Percentiles rank a stretch among this genome's conserved stretches.
These are phyloP conservation scores for Retiboletus flavoniger DNA, from an alignment of 1,284 basidiomycete genomes.

Conservation along the genomic window DNA sequence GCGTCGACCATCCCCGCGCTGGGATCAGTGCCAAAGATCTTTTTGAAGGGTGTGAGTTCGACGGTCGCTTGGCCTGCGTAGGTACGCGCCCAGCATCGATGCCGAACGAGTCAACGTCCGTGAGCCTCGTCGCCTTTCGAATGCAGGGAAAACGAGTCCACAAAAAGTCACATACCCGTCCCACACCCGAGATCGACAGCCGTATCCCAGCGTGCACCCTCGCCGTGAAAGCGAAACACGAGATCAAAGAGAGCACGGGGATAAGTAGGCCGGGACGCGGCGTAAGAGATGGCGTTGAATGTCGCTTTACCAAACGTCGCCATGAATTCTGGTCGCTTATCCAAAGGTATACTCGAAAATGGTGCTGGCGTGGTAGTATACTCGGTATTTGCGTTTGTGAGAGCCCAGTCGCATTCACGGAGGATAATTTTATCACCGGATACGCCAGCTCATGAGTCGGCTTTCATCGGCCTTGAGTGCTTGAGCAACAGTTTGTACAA, in stretches of 20 bases:
- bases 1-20: slow-evolving; percentile 69
- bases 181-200: slow-evolving; percentile 83
- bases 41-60: slow-evolving; percentile 59
- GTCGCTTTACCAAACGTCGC: slow-evolving; percentile 64
- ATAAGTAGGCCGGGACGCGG: slow-evolving; percentile 66
- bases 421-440: not conserved
- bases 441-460: not conserved
- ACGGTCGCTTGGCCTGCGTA: slow-evolving; percentile 63
- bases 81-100: not conserved
- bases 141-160: not conserved
- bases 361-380: too few species aligned
- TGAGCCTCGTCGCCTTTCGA: not conserved
- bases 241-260: slow-evolving; percentile 61
- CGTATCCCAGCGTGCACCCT: slow-evolving; percentile 42
- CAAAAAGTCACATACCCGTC: slow-evolving; percentile 52
- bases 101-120: not conserved
- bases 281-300: slow-evolving; percentile 65
- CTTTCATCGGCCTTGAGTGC: slow-evolving; percentile 1
- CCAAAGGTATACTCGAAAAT: not conserved
- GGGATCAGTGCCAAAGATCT: slow-evolving; percentile 73
- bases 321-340: slow-evolving; percentile 42
- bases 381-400: not conserved
- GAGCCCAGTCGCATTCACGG: not conserved
- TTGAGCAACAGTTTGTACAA: not conserved
- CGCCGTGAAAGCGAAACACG: slow-evolving; percentile 57